Conservation (phyloP, 768 basidiomycete genomes). For the Trametes maxima region DNA sequence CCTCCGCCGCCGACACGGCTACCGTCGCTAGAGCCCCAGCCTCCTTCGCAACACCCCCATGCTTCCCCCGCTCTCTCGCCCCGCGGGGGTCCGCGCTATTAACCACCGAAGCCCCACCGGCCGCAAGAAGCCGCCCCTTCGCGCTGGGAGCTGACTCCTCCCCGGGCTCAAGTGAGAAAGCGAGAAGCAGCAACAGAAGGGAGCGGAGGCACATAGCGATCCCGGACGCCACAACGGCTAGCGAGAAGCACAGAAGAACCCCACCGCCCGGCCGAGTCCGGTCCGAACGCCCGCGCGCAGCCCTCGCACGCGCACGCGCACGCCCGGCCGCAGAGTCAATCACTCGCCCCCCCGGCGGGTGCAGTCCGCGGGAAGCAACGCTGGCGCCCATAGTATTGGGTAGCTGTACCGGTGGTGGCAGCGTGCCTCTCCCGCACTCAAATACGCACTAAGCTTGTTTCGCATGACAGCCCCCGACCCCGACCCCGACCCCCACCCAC, state of each 20-base stretch:
- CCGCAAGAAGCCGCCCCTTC: too few species aligned
- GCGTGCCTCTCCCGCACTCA: not conserved
- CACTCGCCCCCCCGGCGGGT: too few species aligned
- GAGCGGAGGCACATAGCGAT: not conserved
- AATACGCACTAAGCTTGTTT: not conserved
- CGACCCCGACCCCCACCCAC: too few species aligned
- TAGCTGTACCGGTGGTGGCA: too few species aligned
- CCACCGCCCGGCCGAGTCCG: too few species aligned
- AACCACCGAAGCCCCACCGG: not conserved
- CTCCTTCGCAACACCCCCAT: too few species aligned
- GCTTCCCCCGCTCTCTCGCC: not conserved
- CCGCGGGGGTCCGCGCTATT: constrained; percentile 1
- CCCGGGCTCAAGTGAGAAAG: too few species aligned
- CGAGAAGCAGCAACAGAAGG: too few species aligned
- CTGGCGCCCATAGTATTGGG: too few species aligned
- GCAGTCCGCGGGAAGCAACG: too few species aligned
- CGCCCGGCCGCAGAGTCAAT: not conserved
- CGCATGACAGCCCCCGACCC: not conserved
- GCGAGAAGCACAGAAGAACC: not conserved
- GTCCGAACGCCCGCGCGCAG: not conserved
- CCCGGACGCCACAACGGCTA: not conserved
- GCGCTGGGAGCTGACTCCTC: too few species aligned
- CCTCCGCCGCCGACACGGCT: not conserved
- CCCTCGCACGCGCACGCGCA: not conserved
- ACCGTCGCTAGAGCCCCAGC: not conserved